A percentile compares a stretch with the other conserved stretches of the same genome.
Evolutionary conservation across 352 stramenopile species (phyloP).

Genomic region (Globisporangium radiosum): DNA sequence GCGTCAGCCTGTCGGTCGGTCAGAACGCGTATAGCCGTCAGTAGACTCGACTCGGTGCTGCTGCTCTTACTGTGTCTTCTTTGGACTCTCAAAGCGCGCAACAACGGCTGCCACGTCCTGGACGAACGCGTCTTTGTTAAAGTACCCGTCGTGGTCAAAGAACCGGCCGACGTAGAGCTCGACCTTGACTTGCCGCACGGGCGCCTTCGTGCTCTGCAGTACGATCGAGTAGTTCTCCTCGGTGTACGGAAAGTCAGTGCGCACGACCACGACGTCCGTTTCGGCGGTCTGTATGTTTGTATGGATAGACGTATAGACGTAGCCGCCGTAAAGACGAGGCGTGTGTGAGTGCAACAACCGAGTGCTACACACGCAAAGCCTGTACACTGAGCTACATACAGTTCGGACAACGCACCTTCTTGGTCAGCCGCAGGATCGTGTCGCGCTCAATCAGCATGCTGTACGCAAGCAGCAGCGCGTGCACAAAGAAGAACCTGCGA

Average conservation of each 20-base stretch:
- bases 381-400: too few relatives aligned
- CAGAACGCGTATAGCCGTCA: too few relatives aligned
- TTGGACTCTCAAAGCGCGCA: conserved; percentile 60
- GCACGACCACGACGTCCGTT: conserved; percentile 42
- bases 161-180: conserved; percentile 81
- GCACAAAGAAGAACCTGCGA: conserved; percentile 74
- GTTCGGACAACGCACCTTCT: conserved; percentile 28
- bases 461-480: conserved; percentile 68
- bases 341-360: background rate
- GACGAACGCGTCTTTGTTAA: conserved; percentile 68
- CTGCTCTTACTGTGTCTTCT: conserved; percentile 46
- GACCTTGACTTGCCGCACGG: conserved; percentile 36
- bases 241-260: conserved; percentile 61
- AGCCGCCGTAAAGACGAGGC: background rate
- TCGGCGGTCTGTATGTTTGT: conserved; percentile 18
- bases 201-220: conserved; percentile 39
- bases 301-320: too few relatives aligned
- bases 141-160: conserved; percentile 84
- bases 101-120: conserved; percentile 61
- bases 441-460: conserved; percentile 71
- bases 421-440: conserved; percentile 64
- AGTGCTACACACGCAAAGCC: background rate
- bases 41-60: too few relatives aligned
- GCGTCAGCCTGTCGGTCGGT: too few relatives aligned
- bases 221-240: conserved; percentile 66